Base-by-base conservation (phyloP, 1,284 basidiomycete species). In the Chiua sp. region DNA sequence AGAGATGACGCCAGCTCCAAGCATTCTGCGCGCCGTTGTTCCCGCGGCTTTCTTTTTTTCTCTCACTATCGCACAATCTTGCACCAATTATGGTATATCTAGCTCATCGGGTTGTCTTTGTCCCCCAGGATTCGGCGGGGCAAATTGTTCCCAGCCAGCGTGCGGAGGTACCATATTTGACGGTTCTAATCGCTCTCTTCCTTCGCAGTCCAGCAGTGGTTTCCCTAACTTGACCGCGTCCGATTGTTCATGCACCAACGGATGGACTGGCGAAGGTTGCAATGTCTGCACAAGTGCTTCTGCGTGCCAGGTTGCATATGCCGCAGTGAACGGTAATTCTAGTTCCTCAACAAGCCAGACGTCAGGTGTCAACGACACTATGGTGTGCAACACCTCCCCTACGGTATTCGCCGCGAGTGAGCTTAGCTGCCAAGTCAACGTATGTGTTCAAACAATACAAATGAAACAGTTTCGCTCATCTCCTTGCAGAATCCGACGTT, bases 91-190 rank as follows among this genome's bases (percentile, higher is more conserved):
- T 69, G 92, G 92, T 20, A 58, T 47, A 68, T 78, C 28, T 63
- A 75, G 44, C 84, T 83, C 66, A 78, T 81, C 85, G 7, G 71
- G 75, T 13, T 94, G 93, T 69, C 75, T 81, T 26, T 95, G 93
- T 72, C 93, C 92, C 10, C 81, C 85, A 22, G 93, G 93, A 15
- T 92, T 91, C 68, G 90, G 89, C 22, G 90, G 89, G 12, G 62
- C 84, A 35, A 82, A 82, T n/a, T 93, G 91, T 69, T 82, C 85
- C 3, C 81, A 85, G 63, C 84, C 90, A 0, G 85, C 82, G 1
- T 96, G 93, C 63, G 92, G 92, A 3, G 92, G 92, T 0, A 88
- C 83, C 55, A 84, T 95, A 53, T 94, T 94, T 65, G 83, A 93
- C 65, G 90, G 88, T 35, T 71, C 82, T 1, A 72, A 79, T 49